Conservation (phyloP, 2,329 filamentous ascomycete species). For the Trichothecium sympodiale region DNA sequence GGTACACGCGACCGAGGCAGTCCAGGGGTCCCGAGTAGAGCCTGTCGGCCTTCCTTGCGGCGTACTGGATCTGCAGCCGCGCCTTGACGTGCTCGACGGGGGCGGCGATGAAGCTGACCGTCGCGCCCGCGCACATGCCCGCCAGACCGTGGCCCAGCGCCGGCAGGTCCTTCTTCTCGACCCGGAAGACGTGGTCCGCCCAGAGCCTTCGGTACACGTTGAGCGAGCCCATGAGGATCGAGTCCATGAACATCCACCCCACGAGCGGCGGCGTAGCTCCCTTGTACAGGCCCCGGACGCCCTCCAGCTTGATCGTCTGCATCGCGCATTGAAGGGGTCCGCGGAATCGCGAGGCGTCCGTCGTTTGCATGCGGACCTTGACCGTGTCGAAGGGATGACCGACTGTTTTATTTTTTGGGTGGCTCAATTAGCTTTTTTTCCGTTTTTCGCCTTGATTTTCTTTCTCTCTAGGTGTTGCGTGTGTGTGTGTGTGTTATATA, state of each 20-base stretch:
- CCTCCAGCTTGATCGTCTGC: constrained; percentile 79
- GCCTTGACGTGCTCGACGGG: constrained; percentile 95
- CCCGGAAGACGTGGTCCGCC: constrained; percentile 67
- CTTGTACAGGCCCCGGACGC: constrained; percentile 80
- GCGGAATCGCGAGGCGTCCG: constrained; percentile 62
- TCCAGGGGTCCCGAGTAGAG: constrained; percentile 83
- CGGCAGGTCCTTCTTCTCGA: constrained; percentile 43
- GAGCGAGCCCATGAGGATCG: constrained; percentile 78
- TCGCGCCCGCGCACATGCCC: constrained; percentile 75
- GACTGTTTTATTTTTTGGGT: no score
- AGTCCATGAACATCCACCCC: constrained; percentile 99
- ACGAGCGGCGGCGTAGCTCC: constrained; percentile 84
- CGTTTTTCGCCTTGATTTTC: no score
- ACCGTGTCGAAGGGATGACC: constrained; percentile 85
- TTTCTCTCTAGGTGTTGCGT: no score
- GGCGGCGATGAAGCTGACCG: constrained; percentile 85
- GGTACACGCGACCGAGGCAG: constrained; percentile 60
- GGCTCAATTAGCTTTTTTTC: no score
- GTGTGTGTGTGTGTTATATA: constrained; percentile 25
- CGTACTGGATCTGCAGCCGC: constrained; percentile 87
- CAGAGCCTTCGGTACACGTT: constrained; percentile 81
- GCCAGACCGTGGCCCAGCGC: constrained; percentile 76
- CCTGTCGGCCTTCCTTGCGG: constrained; percentile 63
- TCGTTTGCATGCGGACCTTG: constrained; percentile 92
- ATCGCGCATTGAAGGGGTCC: constrained; percentile 79